phyloP scores from a whole-genome alignment of 352 stramenopile species.

The Globisporangium uncinulatum region DNA sequence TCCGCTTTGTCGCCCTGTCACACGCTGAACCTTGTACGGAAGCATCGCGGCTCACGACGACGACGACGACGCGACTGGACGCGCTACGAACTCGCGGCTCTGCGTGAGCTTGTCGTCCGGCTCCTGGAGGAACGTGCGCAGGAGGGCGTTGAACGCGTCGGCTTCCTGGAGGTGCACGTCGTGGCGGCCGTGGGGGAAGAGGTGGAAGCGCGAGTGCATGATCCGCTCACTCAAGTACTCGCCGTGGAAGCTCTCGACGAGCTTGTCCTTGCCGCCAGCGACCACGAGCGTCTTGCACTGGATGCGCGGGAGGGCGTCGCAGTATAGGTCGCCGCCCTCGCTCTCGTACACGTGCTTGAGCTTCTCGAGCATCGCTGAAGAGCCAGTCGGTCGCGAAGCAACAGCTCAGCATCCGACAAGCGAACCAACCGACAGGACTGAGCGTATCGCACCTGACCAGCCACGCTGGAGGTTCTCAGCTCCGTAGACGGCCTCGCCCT shows the following conservation, averaged over 20 bases:
- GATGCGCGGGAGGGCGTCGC: conserved; percentile 52
- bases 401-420: neutral
- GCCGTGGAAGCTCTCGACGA: conserved; percentile 63
- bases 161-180: conserved; percentile 51
- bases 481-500: conserved; percentile 50
- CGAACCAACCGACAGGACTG: neutral
- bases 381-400: conserved; percentile 3
- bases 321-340: conserved; percentile 68
- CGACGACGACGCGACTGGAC: conserved; percentile 13
- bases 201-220: conserved; percentile 68
- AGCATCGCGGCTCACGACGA: neutral
- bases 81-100: conserved; percentile 72
- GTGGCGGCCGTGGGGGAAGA: conserved; percentile 47
- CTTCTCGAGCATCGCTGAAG: conserved; percentile 49
- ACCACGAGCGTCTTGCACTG: conserved; percentile 85
- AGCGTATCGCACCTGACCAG: conserved; percentile 28
- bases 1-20: conserved; percentile 28
- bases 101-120: conserved; percentile 80
- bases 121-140: conserved; percentile 62
- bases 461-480: conserved; percentile 42
- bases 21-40: neutral
- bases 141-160: conserved; percentile 48
- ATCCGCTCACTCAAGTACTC: conserved; percentile 86
- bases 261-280: conserved; percentile 46
- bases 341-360: conserved; percentile 38